Evolutionary conservation across 1,284 basidiomycete genomes (phyloP), one percentile per base, ranked within the genome.

Genomic region (Puccinia novopanici): DNA sequence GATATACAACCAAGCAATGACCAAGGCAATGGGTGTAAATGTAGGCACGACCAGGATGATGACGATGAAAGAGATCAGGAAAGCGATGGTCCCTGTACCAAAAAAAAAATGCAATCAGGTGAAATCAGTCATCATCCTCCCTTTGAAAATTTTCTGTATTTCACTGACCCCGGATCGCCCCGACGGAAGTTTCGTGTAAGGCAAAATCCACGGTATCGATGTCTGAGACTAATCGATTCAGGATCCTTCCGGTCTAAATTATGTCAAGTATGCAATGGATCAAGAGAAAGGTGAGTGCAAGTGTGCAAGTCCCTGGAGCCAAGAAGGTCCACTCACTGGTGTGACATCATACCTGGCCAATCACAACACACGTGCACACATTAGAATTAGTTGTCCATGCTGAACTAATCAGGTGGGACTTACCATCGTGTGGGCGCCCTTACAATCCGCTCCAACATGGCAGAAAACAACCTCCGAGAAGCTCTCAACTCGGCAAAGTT

Each of bases 1-100:
- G 34, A 80, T 42, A 57, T 80, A 80, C 42, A 80, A 40, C 78
- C 78, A 80, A 9, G 78, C 70, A n/a, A 80, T 74, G n/a, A 80
- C 54, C 12, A 74, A 24, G 4, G 78, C 78, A 17, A 80, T 61
- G 22, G 78, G 78, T 13, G 70, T 55, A 27, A 80, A 80, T 19
- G 52, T 73, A 22, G 78, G 78, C 13, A 91, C 88, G 22, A 91
- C 87, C 27, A 87, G 87, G 30, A 80, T 74, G 22, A 80, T 65
- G 10, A 80, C 68, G 15, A 55, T 61, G 34, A 80, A 57, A 1
- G 78, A 80, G n/a, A 89, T 88, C n/a, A 90, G 15, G 83, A 91
- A 91, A 82, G 89, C 89, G 74, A 91, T 85, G 9, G 89, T 85
- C 6, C 90, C 90, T 19, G 30, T 48, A 27, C 10, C n/a, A n/a